Conservation (phyloP, 306 rosid species). For the Prunus fruticosa region DNA sequence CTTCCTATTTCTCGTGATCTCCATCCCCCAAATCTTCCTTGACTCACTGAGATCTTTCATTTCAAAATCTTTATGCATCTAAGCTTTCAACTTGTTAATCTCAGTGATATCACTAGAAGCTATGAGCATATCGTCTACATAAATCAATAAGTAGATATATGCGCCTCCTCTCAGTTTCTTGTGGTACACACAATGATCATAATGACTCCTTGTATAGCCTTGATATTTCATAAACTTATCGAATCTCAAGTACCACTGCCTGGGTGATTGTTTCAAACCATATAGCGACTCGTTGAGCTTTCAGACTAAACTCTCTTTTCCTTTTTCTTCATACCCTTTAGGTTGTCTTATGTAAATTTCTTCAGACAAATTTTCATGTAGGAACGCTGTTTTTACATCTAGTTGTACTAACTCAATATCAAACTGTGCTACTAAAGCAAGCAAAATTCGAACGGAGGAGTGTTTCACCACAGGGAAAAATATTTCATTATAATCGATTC, state of each 20-base stretch:
- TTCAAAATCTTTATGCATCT: background rate
- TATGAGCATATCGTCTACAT: background rate
- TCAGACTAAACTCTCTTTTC: background rate
- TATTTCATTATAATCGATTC: background rate
- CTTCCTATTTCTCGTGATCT: background rate
- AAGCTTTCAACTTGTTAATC: background rate
- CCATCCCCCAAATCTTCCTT: background rate
- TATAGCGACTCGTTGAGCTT: background rate
- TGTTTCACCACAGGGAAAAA: background rate
- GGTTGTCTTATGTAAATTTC: background rate
- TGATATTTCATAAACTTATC: background rate
- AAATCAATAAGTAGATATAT: background rate
- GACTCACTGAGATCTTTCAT: background rate
- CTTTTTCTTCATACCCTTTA: background rate
- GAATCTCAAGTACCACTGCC: background rate
- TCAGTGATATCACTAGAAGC: background rate
- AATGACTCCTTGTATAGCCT: background rate
- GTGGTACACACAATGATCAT: background rate
- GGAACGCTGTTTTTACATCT: background rate
- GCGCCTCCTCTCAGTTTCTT: too few relatives aligned
- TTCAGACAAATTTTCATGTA: background rate
- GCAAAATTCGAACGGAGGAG: background rate
- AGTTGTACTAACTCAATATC: background rate
- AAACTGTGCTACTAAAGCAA: background rate
- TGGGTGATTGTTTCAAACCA: background rate